phyloP scores from a whole-genome alignment of 495 filamentous ascomycete genomes.

The Neurospora terricola region DNA sequence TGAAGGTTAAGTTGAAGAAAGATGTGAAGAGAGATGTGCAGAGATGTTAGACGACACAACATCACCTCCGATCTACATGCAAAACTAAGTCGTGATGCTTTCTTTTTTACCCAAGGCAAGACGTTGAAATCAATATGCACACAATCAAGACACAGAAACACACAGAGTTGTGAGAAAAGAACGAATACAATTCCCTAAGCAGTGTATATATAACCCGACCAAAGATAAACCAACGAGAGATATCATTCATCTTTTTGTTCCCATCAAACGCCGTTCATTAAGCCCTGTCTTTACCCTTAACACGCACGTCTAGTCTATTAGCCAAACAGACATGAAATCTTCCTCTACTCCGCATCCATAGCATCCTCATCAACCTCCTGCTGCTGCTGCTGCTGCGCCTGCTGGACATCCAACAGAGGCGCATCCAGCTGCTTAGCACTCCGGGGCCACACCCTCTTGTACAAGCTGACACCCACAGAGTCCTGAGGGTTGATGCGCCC shows the following conservation, averaged over 20 bases:
- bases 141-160: not conserved
- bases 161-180: not conserved
- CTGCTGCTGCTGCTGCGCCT: not conserved
- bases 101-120: not conserved
- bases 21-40: not conserved
- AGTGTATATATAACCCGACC: not conserved
- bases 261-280: not conserved
- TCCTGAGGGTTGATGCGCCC: conserved; percentile 91
- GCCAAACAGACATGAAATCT: not conserved
- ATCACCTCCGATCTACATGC: too few species aligned
- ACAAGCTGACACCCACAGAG: conserved; percentile 81
- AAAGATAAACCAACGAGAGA: not conserved
- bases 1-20: too few species aligned
- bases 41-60: not conserved
- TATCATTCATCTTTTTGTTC: not conserved
- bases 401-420: conserved; percentile 21
- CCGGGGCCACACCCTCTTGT: conserved; percentile 86
- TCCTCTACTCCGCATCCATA: conserved; percentile 29
- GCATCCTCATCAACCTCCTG: conserved; percentile 14
- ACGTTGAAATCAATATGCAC: not conserved
- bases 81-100: too few species aligned
- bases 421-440: conserved; percentile 45
- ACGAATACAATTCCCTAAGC: not conserved
- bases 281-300: not conserved
- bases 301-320: not conserved